These are phyloP conservation scores for Leccinum angustisporum DNA, from an alignment of 1,284 basidiomycete genomes.

Conservation along the genomic window DNA sequence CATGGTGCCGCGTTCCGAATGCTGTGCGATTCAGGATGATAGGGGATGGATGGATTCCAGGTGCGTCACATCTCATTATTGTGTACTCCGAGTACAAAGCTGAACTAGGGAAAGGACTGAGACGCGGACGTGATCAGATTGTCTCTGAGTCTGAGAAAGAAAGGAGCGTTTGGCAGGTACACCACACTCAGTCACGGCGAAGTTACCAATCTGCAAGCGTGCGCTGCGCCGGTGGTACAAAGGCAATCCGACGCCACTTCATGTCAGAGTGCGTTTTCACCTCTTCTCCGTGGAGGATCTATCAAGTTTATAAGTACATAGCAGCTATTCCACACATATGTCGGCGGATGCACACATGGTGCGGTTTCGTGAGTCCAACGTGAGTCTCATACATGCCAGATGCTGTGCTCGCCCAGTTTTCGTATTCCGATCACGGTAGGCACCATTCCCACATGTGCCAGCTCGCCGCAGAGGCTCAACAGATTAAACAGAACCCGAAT, in stretches of 20 bases:
- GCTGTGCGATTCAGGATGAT: conserved; percentile 76
- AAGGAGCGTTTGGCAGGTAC: conserved; percentile 57
- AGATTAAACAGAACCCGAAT: not conserved
- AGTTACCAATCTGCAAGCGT: conserved; percentile 56
- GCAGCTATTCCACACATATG: conserved; percentile 56
- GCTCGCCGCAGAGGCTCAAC: not conserved
- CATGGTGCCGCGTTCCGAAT: conserved; percentile 57
- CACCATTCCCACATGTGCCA: conserved; percentile 51
- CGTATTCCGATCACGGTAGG: conserved; percentile 66
- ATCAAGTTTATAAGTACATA: not conserved
- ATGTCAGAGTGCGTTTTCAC: conserved; percentile 14
- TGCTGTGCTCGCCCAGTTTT: conserved; percentile 4
- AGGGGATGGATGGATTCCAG: conserved; percentile 76
- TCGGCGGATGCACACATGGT: conserved; percentile 63
- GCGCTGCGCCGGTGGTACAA: conserved; percentile 60
- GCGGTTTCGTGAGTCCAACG: conserved; percentile 41
- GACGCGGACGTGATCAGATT: conserved; percentile 49
- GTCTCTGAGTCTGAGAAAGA: conserved; percentile 43
- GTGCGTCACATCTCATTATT: conserved; percentile 35
- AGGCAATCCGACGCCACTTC: conserved; percentile 13
- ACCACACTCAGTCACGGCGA: conserved; percentile 39
- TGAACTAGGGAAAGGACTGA: conserved; percentile 49
- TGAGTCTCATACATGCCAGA: not conserved
- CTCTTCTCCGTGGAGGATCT: conserved; percentile 19
- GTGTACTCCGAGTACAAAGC: conserved; percentile 6